Conservation (phyloP, 2,329 filamentous ascomycete species). For the Aspergillus viridinutans region DNA sequence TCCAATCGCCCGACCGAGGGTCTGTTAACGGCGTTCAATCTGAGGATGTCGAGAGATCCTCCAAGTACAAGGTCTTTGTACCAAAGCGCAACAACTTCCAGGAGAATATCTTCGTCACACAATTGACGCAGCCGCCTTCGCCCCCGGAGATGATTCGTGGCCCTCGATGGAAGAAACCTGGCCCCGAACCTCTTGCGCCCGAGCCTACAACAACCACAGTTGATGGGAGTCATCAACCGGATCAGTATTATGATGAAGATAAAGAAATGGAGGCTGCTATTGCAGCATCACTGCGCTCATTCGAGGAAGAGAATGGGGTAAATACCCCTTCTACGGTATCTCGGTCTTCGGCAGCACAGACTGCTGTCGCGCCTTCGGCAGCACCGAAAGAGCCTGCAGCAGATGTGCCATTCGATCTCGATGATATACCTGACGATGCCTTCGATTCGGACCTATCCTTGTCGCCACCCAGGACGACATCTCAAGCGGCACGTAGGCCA, state of each 20-base stretch:
- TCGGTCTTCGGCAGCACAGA: slow-evolving; percentile 2
- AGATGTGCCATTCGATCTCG: slow-evolving; percentile 41
- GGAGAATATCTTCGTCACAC: slow-evolving; percentile 45
- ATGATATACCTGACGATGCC: slow-evolving; percentile 61
- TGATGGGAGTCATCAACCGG: neutral
- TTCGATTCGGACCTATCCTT: slow-evolving; percentile 59
- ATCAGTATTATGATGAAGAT: slow-evolving; percentile 21
- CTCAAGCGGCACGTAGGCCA: slow-evolving; percentile 34
- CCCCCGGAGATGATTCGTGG: slow-evolving; percentile 51
- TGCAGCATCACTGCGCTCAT: slow-evolving; percentile 37
- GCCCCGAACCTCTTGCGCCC: slow-evolving; percentile 20
- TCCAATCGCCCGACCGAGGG: slow-evolving; percentile 11
- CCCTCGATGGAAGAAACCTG: slow-evolving; percentile 48
- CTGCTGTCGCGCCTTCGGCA: neutral
- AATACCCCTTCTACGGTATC: neutral
- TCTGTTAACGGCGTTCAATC: slow-evolving; percentile 5
- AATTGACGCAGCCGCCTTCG: slow-evolving; percentile 46
- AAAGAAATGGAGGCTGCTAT: slow-evolving; percentile 35
- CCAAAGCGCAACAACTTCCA: slow-evolving; percentile 37
- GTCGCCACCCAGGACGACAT: slow-evolving; percentile 34
- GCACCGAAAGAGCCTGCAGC: slow-evolving; percentile 2
- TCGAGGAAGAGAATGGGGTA: slow-evolving; percentile 27
- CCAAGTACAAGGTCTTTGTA: slow-evolving; percentile 40
- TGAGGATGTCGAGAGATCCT: slow-evolving; percentile 17
- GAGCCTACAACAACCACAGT: slow-evolving; percentile 3